A percentile compares a stretch with the other conserved stretches of the same genome.
These are phyloP conservation scores for Verticillium longisporum DNA, from an alignment of 2,329 filamentous ascomycete species.

Conservation along the genomic window DNA sequence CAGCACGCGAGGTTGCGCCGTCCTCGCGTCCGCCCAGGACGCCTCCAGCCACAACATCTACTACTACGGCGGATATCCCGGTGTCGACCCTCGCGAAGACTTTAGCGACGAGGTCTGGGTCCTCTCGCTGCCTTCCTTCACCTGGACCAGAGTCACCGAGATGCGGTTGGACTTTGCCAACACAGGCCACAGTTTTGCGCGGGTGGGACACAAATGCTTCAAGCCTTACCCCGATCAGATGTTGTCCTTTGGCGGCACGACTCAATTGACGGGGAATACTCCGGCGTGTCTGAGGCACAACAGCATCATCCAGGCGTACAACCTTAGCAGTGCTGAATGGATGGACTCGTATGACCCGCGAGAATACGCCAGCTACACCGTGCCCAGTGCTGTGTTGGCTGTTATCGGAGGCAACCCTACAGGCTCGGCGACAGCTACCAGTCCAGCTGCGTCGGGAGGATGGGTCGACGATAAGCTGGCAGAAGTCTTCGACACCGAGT, in stretches of 20 bases:
- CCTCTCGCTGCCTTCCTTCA: slow-evolving; percentile 72
- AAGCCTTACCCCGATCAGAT: slow-evolving; percentile 74
- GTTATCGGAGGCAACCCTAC: slow-evolving; percentile 60
- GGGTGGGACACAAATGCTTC: slow-evolving; percentile 71
- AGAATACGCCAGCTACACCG: slow-evolving; percentile 57
- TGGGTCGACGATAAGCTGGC: slow-evolving; percentile 45
- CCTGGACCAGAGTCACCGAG: slow-evolving; percentile 55
- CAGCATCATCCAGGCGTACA: slow-evolving; percentile 60
- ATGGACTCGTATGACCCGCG: slow-evolving; percentile 61
- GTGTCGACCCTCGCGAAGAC: slow-evolving; percentile 27
- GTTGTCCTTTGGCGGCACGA: slow-evolving; percentile 67
- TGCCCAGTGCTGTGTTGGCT: slow-evolving; percentile 56
- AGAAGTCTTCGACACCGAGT: slow-evolving; percentile 46
- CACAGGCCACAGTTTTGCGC: slow-evolving; percentile 36
- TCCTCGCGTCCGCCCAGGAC: slow-evolving; percentile 65
- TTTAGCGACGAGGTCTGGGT: slow-evolving; percentile 71
- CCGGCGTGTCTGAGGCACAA: slow-evolving; percentile 39
- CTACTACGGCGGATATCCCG: slow-evolving; percentile 72
- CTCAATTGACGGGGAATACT: slow-evolving; percentile 18
- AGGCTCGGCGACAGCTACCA: slow-evolving; percentile 64
- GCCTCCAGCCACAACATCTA: slow-evolving; percentile 75
- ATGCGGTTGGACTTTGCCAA: slow-evolving; percentile 26
- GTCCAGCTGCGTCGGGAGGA: slow-evolving; percentile 49
- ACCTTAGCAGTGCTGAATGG: slow-evolving; percentile 65
- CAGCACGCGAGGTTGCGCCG: slow-evolving; percentile 63